Percentiles rank a stretch among this genome's conserved stretches.
These are phyloP conservation scores for Silybum marianum DNA, from an alignment of 129 eudicot species.

Conservation along the genomic window DNA sequence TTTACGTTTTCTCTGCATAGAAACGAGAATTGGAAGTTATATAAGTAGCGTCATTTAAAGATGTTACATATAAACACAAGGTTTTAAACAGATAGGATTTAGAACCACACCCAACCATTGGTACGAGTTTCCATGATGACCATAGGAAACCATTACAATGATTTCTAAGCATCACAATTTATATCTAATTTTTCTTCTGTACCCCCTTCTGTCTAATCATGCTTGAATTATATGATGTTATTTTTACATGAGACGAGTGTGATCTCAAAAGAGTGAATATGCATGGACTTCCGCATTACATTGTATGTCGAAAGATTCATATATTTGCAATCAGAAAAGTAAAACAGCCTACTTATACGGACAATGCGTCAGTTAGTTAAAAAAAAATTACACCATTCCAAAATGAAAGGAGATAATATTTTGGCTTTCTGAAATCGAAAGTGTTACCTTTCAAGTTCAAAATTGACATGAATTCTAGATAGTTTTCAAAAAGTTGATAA, in stretches of 20 bases:
- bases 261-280: background rate
- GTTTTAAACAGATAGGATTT: background rate
- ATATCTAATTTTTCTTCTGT: background rate
- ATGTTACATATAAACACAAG: conserved; percentile 2
- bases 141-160: background rate
- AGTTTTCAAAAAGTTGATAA: background rate
- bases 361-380: background rate
- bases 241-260: background rate
- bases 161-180: background rate
- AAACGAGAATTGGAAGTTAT: conserved; percentile 13
- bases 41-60: conserved; percentile 13
- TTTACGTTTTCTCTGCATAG: conserved; percentile 73
- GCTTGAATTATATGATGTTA: conserved; percentile 1
- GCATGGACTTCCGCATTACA: conserved; percentile 3
- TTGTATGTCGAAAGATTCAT: background rate
- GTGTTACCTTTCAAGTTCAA: conserved; percentile 6
- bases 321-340: background rate
- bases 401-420: background rate
- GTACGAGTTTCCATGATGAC: conserved; percentile 1
- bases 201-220: conserved; percentile 14
- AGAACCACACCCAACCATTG: background rate
- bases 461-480: conserved; percentile 1
- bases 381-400: background rate
- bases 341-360: background rate
- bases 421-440: background rate